Conservation (phyloP, 2,329 filamentous ascomycete genomes). For the Hymenoscyphus salicellus region DNA sequence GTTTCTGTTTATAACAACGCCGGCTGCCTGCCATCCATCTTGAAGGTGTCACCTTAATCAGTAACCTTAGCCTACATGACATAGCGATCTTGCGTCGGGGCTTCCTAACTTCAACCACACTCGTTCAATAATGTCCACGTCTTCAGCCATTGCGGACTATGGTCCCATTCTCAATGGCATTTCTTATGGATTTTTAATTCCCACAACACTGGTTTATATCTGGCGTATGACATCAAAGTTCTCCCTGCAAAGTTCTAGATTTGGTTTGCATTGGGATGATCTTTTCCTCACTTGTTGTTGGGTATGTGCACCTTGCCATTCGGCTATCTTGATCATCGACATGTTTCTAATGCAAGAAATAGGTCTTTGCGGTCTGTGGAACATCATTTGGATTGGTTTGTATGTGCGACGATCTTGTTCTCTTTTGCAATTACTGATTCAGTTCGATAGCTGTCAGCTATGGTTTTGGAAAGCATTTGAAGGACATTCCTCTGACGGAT, state of each 20-base stretch:
- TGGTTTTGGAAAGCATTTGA: slow-evolving; percentile 6
- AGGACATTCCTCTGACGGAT: not conserved
- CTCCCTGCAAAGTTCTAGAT: not conserved
- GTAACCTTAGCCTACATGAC: not conserved
- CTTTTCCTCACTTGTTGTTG: slow-evolving; percentile 1
- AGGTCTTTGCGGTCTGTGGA: slow-evolving; percentile 2
- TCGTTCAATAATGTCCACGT: slow-evolving; percentile 3
- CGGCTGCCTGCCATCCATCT: not conserved
- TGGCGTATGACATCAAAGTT: slow-evolving; percentile 5
- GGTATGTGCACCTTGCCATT: not conserved
- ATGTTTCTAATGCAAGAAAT: not conserved
- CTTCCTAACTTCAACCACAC: not conserved
- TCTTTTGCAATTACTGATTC: not conserved
- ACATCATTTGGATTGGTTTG: not conserved
- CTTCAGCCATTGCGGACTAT: not conserved
- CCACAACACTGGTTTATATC: not conserved
- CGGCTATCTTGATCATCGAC: not conserved
- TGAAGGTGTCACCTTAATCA: not conserved
- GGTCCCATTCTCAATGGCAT: not conserved
- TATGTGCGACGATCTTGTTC: not conserved
- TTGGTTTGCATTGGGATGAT: slow-evolving; percentile 2
- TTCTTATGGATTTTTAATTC: slow-evolving; percentile 3
- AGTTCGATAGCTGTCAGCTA: not conserved
- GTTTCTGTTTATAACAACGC: not conserved
- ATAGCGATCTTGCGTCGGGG: not conserved